These are phyloP conservation scores for Coemansia sp. DNA, from an alignment of 192 early-diverging fungal species.

Conservation along the genomic window DNA sequence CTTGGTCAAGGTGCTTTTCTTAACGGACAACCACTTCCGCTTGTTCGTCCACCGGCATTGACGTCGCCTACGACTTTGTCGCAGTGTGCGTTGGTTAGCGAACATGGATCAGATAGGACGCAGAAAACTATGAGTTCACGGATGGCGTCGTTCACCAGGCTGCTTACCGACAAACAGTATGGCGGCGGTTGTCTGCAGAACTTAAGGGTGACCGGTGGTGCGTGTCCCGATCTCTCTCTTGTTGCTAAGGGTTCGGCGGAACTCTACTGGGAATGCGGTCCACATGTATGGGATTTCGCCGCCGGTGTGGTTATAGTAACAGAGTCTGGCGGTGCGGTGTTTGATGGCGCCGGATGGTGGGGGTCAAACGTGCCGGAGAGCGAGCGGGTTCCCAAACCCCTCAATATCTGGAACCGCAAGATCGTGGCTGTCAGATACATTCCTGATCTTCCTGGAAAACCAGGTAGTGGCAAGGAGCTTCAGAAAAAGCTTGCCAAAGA, in stretches of 20 bases:
- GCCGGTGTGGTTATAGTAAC: conserved; percentile 81
- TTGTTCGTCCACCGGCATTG: conserved; percentile 56
- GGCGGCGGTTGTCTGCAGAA: conserved; percentile 64
- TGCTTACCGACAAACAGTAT: conserved; percentile 59
- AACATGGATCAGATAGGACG: conserved; percentile 76
- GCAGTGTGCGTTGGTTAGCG: conserved; percentile 75
- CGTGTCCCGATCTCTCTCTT: conserved; percentile 73
- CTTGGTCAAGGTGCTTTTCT: conserved; percentile 38
- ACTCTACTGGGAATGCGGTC: conserved; percentile 90
- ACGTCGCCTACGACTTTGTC: conserved; percentile 64
- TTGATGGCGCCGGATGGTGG: conserved; percentile 60
- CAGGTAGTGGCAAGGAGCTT: conserved; percentile 35
- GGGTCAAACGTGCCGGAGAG: conserved; percentile 14
- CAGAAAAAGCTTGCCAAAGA: conserved; percentile 60
- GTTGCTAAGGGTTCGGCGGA: conserved; percentile 83
- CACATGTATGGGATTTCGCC: conserved; percentile 79
- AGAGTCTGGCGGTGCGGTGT: conserved; percentile 82
- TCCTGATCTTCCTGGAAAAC: conserved; percentile 34
- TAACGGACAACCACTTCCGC: conserved; percentile 58
- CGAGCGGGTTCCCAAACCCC: conserved; percentile 21
- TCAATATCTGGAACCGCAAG: conserved; percentile 47
- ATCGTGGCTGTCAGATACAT: conserved; percentile 33
- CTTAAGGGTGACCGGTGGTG: conserved; percentile 75
- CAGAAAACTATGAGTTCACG: conserved; percentile 64
- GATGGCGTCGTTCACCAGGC: conserved; percentile 63